These are phyloP conservation scores for Eucalyptus decipiens DNA, from an alignment of 345 rosid species.

Conservation along the genomic window DNA sequence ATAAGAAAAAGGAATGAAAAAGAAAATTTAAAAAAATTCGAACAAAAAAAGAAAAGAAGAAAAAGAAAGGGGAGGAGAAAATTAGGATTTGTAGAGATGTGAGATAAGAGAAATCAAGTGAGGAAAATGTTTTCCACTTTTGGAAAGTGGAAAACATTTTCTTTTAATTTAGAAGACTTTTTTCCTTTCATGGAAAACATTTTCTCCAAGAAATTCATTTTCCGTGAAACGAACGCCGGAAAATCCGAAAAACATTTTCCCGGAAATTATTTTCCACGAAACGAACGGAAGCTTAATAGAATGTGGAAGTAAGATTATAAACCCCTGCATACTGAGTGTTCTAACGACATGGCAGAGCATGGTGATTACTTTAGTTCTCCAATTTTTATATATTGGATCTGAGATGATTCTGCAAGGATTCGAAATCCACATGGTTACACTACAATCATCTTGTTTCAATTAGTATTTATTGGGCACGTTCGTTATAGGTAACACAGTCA, in stretches of 20 bases:
- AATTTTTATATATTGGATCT: background rate
- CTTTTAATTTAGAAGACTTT: too few species aligned
- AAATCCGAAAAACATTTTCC: too few species aligned
- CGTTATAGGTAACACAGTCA: background rate
- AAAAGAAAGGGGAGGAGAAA: too few species aligned
- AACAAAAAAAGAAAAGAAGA: too few species aligned
- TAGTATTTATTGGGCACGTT: background rate
- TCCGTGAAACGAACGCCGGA: accelerated
- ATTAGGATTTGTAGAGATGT: too few species aligned
- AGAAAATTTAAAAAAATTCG: too few species aligned
- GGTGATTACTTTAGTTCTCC: background rate
- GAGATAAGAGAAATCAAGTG: too few species aligned
- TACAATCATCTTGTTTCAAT: background rate
- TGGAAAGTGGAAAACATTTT: too few species aligned
- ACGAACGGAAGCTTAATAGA: background rate
- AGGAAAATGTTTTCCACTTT: too few species aligned
- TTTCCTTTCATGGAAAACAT: too few species aligned
- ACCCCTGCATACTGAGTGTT: background rate
- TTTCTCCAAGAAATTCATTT: too few species aligned
- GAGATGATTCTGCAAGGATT: background rate
- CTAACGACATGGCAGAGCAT: background rate
- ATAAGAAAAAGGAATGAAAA: too few species aligned
- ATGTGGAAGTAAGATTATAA: background rate
- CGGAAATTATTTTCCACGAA: accelerated
- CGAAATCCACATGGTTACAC: background rate